Percentiles rank a stretch among this genome's conserved stretches.
These are phyloP conservation scores for Aspergillus wentii DNA, from an alignment of 495 filamentous ascomycete genomes.

Conservation along the genomic window DNA sequence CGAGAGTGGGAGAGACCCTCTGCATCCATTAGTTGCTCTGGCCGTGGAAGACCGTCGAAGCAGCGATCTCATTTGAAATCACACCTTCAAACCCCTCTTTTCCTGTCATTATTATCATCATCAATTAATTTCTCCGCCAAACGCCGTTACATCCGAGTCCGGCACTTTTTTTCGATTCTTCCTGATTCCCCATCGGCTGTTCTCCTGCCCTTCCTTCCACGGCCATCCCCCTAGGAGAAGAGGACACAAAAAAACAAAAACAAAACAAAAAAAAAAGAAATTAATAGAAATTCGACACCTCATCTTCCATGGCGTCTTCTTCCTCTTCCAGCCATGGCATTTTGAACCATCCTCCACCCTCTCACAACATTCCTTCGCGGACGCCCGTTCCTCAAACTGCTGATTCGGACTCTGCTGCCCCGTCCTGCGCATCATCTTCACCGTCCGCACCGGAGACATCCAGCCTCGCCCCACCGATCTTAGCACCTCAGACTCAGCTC, in stretches of 20 bases:
- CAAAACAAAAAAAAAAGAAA: conserved; percentile 1
- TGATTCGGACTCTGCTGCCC: conserved; percentile 5
- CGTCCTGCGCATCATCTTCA: conserved; percentile 7
- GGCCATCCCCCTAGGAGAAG: neutral
- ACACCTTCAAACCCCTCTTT: too few species aligned
- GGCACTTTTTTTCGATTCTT: conserved; percentile 9
- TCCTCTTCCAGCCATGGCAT: conserved; percentile 8
- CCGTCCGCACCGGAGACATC: conserved; percentile 9
- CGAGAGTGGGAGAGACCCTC: too few species aligned
- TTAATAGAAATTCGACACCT: neutral
- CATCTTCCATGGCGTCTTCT: conserved; percentile 17
- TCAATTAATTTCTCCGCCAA: conserved; percentile 9
- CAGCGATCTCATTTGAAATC: too few species aligned
- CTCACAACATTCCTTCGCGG: neutral
- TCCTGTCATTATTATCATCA: too few species aligned
- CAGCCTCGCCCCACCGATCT: conserved; percentile 15
- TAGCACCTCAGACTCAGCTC: too few species aligned
- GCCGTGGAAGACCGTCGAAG: too few species aligned
- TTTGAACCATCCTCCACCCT: conserved; percentile 7
- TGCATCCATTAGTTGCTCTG: too few species aligned
- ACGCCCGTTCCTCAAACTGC: too few species aligned
- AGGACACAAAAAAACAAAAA: conserved; percentile 1
- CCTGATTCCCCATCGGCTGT: conserved; percentile 7
- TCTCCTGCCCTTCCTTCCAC: neutral
- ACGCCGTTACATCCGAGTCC: conserved; percentile 33